phyloP scores from a whole-genome alignment of 2,329 filamentous ascomycete species.

The Tolypocladium tundrense region DNA sequence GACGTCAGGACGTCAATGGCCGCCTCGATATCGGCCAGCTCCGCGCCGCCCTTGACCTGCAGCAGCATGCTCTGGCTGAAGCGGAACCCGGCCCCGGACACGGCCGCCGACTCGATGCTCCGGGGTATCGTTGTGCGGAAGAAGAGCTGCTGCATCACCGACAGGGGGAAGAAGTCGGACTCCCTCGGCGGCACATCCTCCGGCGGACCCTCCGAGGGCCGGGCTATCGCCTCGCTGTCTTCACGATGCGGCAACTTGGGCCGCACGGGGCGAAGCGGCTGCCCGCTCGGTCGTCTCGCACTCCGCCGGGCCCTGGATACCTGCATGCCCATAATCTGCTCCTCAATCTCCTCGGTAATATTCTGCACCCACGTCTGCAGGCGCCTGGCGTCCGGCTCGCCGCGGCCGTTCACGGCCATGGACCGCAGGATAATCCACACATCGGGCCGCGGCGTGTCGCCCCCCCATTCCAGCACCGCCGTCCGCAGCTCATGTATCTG shows the following conservation, averaged over 20 bases:
- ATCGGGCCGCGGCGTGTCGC: slow-evolving; percentile 26
- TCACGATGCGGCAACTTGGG: neutral
- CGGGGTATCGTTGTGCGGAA: slow-evolving; percentile 36
- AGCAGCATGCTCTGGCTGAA: slow-evolving; percentile 43
- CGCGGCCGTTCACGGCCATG: slow-evolving; percentile 31
- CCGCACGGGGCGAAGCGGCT: neutral
- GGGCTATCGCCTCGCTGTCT: neutral
- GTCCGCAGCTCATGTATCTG: slow-evolving; percentile 31
- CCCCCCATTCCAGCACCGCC: slow-evolving; percentile 24
- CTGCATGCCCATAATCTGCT: slow-evolving; percentile 34
- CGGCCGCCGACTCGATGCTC: slow-evolving; percentile 16
- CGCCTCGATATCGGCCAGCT: slow-evolving; percentile 33
- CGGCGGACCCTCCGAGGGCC: neutral
- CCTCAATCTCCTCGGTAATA: slow-evolving; percentile 34
- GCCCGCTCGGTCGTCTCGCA: neutral
- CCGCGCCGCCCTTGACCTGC: slow-evolving; percentile 28
- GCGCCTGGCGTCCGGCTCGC: slow-evolving; percentile 29
- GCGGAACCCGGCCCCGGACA: slow-evolving; percentile 26
- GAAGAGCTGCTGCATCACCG: slow-evolving; percentile 44
- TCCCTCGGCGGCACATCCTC: slow-evolving; percentile 15
- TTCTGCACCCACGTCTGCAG: slow-evolving; percentile 46
- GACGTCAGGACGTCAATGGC: slow-evolving; percentile 37
- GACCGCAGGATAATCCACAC: slow-evolving; percentile 37
- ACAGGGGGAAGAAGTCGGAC: slow-evolving; percentile 30
- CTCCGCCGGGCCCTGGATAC: slow-evolving; percentile 16